Evolutionary conservation across 352 stramenopile genomes (phyloP), one percentile per base, ranked within the genome.

Genomic region (Pythium biforme): DNA sequence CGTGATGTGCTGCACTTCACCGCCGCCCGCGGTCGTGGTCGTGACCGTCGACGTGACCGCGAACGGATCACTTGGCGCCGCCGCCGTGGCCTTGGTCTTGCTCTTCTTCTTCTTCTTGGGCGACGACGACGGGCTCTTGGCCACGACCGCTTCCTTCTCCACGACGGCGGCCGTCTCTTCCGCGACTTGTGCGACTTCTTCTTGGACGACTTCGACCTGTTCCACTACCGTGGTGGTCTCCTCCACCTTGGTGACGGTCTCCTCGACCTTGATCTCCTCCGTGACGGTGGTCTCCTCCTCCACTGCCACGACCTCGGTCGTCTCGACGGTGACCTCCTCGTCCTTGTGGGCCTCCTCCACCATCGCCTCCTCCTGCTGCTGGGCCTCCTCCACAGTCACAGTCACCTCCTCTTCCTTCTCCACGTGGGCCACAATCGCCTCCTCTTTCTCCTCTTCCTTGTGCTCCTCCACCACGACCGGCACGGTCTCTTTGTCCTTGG

Each of bases 261-360:
- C 50, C 29, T 46, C 50, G 8, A 20, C 37, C 37, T 43, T 17
- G 56, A 50, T 45, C 62, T 69, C 34, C 56, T 43, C 59, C 17
- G 29, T 62, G 0, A 65, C 54, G 4, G 37, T 34, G 47, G 31
- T 47, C 15, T 6, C 31, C 51, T 45, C 33, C 33, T 47, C 52
- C 33, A 45, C 31, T 22, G 29, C 27, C 23, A 62, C 45, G 6
- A 22, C 31, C 23, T 43, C 22, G 3, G 31, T 45, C 15, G 49
- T 72, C 63, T 6, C 37, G 15, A 50, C 52, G 17, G 22, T 52
- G 46, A 15, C 31, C 20, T 53, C 57, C 19, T 56, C 26, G n/a
- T 25, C 27, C 20, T 50, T 73, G 62, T 12, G 65, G 56, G 55
- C 40, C 39, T 46, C 50, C 15, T 74, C 46, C 20, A 59, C 53